A percentile compares a stretch with the other conserved stretches of the same genome.
Conservation (phyloP, 345 rosid species). For the Salix exigua region DNA sequence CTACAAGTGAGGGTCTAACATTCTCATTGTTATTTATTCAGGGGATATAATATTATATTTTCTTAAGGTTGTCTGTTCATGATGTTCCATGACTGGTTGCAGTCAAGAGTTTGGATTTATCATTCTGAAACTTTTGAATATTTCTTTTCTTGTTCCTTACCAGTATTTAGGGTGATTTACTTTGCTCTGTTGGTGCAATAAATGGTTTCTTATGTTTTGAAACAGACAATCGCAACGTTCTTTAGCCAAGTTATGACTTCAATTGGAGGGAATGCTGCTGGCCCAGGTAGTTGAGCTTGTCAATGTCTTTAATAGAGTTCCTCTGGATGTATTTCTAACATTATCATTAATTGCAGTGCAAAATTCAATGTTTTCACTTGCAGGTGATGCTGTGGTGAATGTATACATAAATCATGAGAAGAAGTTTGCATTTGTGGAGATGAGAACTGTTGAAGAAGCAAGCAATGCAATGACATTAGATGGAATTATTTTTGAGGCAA, state of each 20-base stretch:
- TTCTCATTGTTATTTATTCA: background rate
- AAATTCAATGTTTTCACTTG: slow-evolving; percentile 1
- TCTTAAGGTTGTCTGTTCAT: background rate
- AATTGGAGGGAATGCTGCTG: slow-evolving; percentile 52
- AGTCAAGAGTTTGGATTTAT: background rate
- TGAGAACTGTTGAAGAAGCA: slow-evolving; percentile 25
- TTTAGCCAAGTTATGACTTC: slow-evolving; percentile 50
- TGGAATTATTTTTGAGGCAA: slow-evolving; percentile 21
- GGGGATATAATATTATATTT: background rate
- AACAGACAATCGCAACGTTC: slow-evolving; percentile 46
- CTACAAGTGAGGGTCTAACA: background rate
- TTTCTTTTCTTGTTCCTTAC: background rate
- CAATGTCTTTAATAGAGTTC: background rate
- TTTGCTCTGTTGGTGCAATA: background rate
- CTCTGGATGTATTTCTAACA: background rate
- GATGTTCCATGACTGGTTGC: background rate
- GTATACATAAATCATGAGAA: slow-evolving; percentile 24
- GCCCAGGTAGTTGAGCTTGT: slow-evolving; percentile 34
- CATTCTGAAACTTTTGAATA: background rate
- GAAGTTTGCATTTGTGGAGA: slow-evolving; percentile 21
- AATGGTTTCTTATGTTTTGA: slow-evolving; percentile 6
- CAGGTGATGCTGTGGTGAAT: slow-evolving; percentile 34
- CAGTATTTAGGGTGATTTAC: background rate
- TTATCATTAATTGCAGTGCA: slow-evolving; percentile 1
- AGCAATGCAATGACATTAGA: slow-evolving; percentile 26